These are phyloP conservation scores for Acephala macrosclerotiorum DNA, from an alignment of 2,329 filamentous ascomycete genomes.

Conservation along the genomic window DNA sequence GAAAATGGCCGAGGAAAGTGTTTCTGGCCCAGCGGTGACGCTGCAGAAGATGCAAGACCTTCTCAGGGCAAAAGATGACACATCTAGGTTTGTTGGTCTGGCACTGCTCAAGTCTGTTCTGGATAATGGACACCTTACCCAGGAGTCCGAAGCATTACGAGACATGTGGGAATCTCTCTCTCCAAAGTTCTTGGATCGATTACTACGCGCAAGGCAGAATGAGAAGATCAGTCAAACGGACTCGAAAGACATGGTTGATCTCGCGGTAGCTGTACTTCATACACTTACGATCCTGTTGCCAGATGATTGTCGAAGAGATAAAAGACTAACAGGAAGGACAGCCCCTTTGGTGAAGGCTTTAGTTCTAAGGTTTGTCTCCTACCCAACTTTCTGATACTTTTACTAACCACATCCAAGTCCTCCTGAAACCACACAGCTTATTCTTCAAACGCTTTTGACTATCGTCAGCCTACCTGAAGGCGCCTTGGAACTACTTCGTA, in stretches of 20 bases:
- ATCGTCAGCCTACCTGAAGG: conserved; percentile 61
- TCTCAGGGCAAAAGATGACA: conserved; percentile 68
- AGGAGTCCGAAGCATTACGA: conserved; percentile 54
- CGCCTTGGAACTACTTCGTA: conserved; percentile 54
- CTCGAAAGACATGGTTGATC: conserved; percentile 65
- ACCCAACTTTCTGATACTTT: neutral
- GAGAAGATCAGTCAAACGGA: conserved; percentile 49
- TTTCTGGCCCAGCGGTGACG: conserved; percentile 31
- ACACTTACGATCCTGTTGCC: conserved; percentile 67
- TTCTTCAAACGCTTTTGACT: conserved; percentile 64
- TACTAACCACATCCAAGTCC: conserved; percentile 49
- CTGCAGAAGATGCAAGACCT: conserved; percentile 62
- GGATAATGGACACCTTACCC: conserved; percentile 62
- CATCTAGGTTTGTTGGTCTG: conserved; percentile 71
- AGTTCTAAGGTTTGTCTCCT: conserved; percentile 55
- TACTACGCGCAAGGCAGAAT: conserved; percentile 61
- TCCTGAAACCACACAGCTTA: conserved; percentile 57
- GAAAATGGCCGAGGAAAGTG: neutral
- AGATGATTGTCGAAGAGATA: conserved; percentile 51
- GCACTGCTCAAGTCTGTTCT: conserved; percentile 71
- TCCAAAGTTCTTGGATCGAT: conserved; percentile 68
- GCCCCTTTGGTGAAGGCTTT: conserved; percentile 60
- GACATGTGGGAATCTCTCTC: conserved; percentile 67
- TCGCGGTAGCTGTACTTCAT: conserved; percentile 69
- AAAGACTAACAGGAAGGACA: conserved; percentile 60